Base-by-base conservation (phyloP, 345 rosid genomes). In the Gossypium thurberi region DNA sequence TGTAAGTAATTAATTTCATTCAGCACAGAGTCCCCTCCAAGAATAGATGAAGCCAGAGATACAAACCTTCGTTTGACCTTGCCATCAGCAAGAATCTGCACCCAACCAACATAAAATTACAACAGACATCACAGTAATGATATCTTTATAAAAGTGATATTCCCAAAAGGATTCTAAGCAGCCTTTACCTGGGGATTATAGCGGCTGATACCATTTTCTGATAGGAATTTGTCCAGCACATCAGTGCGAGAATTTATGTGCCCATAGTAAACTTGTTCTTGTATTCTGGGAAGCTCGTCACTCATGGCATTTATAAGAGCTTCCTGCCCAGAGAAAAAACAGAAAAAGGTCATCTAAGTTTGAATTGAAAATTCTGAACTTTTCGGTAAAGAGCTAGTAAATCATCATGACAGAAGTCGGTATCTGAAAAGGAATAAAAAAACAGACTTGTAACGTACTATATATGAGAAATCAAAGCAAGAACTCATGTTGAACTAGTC, bases 211-310 rank as follows among this genome's bases (percentile, higher is more conserved):
- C 61, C 61, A 56, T 21, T 56, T 56, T 56, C 61, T 8, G 90
- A 86, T 44, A 95, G 86, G 76, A 90, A 81, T 74, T 95, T 92
- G 83, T 95, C 98, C 84, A 92, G 81, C 72, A 95, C 89, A 80
- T 95, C 87, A 64, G 98, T 89, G 65, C 61, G 91, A 70, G 97
- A 88, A 78, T 81, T 91, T 83, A 95, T 89, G 62, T 89, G 94
- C 9, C 99, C 98, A 63, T 84, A 90, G 76, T 95, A 95, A 80
- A 95, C 98, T 84, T 90, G 96, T 79, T 95, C 99, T 78, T 95
- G 99, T 77, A 95, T 87, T 85, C 86, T 95, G 52, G 92, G 88
- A 77, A 92, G 96, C 81, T 95, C 98, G 17, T 90, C 97, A 78
- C 91, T 95, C 97, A 95, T 91, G 78, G 98, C 94, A 86, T 73